phyloP scores from a whole-genome alignment of 1,284 basidiomycete species.

The Papiliotrema laurentii region DNA sequence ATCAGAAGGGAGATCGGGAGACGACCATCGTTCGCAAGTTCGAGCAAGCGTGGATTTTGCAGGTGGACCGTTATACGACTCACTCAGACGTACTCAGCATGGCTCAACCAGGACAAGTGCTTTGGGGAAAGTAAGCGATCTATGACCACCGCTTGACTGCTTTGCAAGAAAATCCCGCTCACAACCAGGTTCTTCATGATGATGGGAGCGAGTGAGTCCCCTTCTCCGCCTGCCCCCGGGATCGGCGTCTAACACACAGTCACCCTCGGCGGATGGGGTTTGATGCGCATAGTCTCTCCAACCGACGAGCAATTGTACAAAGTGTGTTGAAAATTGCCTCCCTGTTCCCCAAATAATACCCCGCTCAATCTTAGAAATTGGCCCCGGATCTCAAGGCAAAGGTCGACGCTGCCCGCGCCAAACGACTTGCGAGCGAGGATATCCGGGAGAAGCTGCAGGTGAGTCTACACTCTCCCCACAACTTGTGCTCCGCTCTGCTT shows the following conservation, averaged over 20 bases:
- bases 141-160: background rate
- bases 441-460: constrained; percentile 19
- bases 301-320: constrained; percentile 44
- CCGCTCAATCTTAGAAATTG: background rate
- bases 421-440: constrained; percentile 7
- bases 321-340: constrained; percentile 19
- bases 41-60: too few species aligned
- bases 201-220: constrained; percentile 20
- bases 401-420: constrained; percentile 4
- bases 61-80: too few species aligned
- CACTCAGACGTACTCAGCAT: background rate
- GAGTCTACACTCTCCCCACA: too few species aligned
- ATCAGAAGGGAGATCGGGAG: too few species aligned
- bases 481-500: too few species aligned
- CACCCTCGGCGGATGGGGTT: constrained; percentile 24
- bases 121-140: constrained; percentile 33
- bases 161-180: background rate
- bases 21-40: too few species aligned
- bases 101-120: constrained; percentile 8
- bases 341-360: too few species aligned
- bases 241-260: constrained; percentile 12
- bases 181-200: constrained; percentile 24
- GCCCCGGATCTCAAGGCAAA: constrained; percentile 9
- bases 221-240: background rate
- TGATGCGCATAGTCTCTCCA: constrained; percentile 40